Evolutionary conservation across 345 rosid species (phyloP), one percentile per base, ranked within the genome.

Genomic region (Citrus glauca): DNA sequence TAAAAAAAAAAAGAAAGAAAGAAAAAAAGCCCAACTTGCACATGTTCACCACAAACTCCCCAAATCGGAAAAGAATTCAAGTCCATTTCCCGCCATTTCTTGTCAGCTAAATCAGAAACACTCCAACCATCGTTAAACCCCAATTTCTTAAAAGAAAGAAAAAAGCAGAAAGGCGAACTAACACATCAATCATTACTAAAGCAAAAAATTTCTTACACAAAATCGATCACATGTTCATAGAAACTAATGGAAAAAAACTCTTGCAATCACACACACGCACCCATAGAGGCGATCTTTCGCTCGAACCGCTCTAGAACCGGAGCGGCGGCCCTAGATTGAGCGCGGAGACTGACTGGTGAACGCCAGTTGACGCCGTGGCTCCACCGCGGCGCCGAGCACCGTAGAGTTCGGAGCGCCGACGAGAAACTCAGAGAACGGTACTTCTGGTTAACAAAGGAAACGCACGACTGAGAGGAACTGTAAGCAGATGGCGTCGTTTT

Each of bases 271-370:
- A 42, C 69, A 14, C 57, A 75, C 78, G 64, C 78, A 75, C 78
- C 93, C 68, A 85, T 81, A 57, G 93, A 80, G 7, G 94, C 87
- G 65, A 91, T 87, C 80, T 82, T 90, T 11, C 94, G 73, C 68
- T 86, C 85, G 42, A 93, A 86, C 25, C 53, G 86, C 81, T 88
- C 91, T 67, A 87, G 57, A 13, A 80, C 78, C 1, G 95, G 88
- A 77, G 82, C 67, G 0, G 73, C 65, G 9, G 27, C 80, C 82
- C 94, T 83, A 55, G 78, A 59, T 78, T 85, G 93, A 66, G 86
- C 80, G 32, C 91, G 90, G 28, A 85, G 89, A 62, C 84, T 84
- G 69, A 40, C 66, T 24, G 87, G 87, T 1, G 87, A 83, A 6
- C 82, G 32, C 89, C 89, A 86, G 40, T 57, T 82, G 42, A 20